Evolutionary conservation across 2,329 filamentous ascomycete species (phyloP).

Genomic region (Microdochium trichocladiopsis): DNA sequence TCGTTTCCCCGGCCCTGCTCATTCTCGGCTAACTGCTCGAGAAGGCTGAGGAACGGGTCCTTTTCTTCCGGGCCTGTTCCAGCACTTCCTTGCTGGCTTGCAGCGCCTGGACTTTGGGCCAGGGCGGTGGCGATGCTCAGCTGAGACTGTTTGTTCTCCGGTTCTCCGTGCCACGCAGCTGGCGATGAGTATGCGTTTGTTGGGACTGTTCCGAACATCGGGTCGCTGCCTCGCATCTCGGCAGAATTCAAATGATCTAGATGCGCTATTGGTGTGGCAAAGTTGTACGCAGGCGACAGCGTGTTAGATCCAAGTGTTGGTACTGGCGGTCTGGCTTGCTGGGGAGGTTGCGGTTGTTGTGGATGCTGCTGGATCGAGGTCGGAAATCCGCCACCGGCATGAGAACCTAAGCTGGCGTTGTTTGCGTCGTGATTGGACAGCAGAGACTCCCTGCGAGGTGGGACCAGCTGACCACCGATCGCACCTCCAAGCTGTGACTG

Average conservation of each 20-base stretch:
- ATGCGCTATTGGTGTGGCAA: slow-evolving; percentile 24
- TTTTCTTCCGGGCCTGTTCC: slow-evolving; percentile 55
- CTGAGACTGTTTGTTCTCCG: slow-evolving; percentile 28
- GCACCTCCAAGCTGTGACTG: not conserved
- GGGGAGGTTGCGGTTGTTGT: slow-evolving; percentile 23
- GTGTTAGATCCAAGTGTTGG: slow-evolving; percentile 20
- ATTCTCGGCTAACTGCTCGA: slow-evolving; percentile 79
- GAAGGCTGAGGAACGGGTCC: slow-evolving; percentile 70
- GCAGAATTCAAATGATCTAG: slow-evolving; percentile 11
- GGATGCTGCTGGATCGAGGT: slow-evolving; percentile 24
- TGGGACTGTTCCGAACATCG: slow-evolving; percentile 51
- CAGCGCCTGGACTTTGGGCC: slow-evolving; percentile 35
- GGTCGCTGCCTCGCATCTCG: slow-evolving; percentile 25
- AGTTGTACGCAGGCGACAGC: slow-evolving; percentile 37
- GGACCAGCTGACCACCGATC: not conserved
- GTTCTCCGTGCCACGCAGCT: slow-evolving; percentile 41
- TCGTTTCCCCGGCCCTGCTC: slow-evolving; percentile 68
- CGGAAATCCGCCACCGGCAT: slow-evolving; percentile 3
- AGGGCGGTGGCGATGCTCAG: slow-evolving; percentile 16
- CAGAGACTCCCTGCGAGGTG: not conserved
- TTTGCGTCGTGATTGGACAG: not conserved
- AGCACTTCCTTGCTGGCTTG: slow-evolving; percentile 42
- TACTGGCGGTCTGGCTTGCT: slow-evolving; percentile 18
- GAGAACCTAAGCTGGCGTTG: not conserved
- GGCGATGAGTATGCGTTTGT: slow-evolving; percentile 47